phyloP scores from a whole-genome alignment of 164 flowering plant species.

The Macadamia tetraphylla region DNA sequence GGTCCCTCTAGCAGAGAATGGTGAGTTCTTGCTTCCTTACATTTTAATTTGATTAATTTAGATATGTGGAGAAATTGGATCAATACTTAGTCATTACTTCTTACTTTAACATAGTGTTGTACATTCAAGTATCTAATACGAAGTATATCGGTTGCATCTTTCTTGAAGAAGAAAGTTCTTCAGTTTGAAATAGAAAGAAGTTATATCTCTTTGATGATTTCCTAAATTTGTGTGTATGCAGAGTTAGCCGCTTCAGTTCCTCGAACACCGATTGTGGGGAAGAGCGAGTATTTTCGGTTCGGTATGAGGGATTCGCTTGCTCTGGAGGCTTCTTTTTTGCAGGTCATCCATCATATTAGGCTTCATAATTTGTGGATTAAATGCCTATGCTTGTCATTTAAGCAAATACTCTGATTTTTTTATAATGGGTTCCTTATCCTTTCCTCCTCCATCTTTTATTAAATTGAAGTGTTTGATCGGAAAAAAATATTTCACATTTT shows the following conservation, averaged over 20 bases:
- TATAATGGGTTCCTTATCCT: not conserved
- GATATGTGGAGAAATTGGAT: no score
- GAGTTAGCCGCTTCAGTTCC: conserved; percentile 92
- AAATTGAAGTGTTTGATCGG: not conserved
- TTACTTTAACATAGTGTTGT: not conserved
- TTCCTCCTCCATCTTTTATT: not conserved
- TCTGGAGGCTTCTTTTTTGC: conserved; percentile 91
- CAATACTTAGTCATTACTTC: not conserved
- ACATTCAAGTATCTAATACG: no score
- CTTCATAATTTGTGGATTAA: conserved; percentile 1
- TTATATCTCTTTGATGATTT: not conserved
- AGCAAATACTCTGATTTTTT: not conserved
- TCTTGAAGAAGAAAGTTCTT: no score
- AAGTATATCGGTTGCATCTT: no score
- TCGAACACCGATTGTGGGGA: conserved; percentile 74
- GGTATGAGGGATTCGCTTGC: conserved; percentile 98
- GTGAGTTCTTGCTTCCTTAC: conserved; percentile 30
- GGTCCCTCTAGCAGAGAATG: conserved; percentile 65
- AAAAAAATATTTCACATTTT: not conserved
- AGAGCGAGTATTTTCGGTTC: conserved; percentile 88
- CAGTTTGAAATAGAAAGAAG: no score
- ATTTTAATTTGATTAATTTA: not conserved
- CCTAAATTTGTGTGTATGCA: conserved; percentile 25
- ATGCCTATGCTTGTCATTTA: conserved; percentile 1
- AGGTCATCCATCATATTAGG: conserved; percentile 38